Base-by-base conservation (phyloP, 441 rosid species). In the Flueggea neowawraea region DNA sequence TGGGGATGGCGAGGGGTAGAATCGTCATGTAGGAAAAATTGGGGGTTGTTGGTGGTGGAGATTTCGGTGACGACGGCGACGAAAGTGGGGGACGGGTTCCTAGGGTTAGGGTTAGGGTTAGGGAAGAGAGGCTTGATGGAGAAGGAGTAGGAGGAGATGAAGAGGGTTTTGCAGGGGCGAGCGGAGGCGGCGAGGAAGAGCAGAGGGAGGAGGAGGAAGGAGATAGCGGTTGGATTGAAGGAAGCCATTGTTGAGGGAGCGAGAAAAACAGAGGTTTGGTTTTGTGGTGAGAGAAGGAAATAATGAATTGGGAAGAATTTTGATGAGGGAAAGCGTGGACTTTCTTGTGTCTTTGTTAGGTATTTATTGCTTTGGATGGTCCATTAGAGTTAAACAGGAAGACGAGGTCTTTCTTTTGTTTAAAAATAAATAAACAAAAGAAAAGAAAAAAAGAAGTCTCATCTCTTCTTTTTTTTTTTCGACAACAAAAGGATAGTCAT, bases 121-220 rank as follows among this genome's bases (percentile, higher is more conserved):
- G 81, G 76, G 71, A 14, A 13, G 14, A 22, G 50, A 73, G 50
- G 50, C 3, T 13, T 75, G 69, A 80, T 57, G 64, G 90, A 74
- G 67, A 90, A 64, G 69, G 91, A 73, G 69, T 85, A 84, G 14
- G 96, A 80, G 51, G 91, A 84, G 72, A 89, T 77, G 67, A 84
- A 69, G 63, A 89, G 80, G 61, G 93, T 82, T 70, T 84, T 87
- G 86, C 95, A 89, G 41, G 93, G 95, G 59, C 98, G 75, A 1
- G 85, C 93, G 33, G 78, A 47, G 70, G 67, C 72, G 39, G 86
- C 41, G 67, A 74, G 33, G 22, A 82, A 67, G n/a, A n/a, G n/a
- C 41, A 45, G 16, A 84, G 64, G 14, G 39, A 80, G 12, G 36
- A 33, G 15, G 16, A 67, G 64, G 56, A 78, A 6, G 47, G 31